Evolutionary conservation across 768 basidiomycete species (phyloP).

Genomic region (Harrya chromipes): DNA sequence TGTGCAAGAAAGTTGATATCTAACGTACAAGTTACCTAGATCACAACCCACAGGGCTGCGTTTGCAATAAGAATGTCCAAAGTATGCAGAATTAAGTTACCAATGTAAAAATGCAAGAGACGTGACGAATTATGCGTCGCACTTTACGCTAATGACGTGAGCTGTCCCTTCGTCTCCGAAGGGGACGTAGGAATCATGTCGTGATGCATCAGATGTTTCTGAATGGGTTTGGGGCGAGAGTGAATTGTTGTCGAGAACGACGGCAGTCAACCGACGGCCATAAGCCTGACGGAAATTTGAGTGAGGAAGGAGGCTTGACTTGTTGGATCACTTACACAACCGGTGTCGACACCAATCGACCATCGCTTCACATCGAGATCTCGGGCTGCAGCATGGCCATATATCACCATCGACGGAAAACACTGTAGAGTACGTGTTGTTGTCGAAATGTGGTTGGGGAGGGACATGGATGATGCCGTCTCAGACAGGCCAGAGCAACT

Average conservation of each 20-base stretch:
- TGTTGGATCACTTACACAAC: slow-evolving; percentile 57
- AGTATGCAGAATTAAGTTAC: not conserved
- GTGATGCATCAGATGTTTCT: slow-evolving; percentile 17
- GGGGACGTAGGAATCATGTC: slow-evolving; percentile 32
- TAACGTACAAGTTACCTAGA: slow-evolving; percentile 2
- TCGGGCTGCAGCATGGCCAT: slow-evolving; percentile 80
- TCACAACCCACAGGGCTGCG: not conserved
- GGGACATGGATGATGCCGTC: not conserved
- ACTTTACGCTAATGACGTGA: slow-evolving; percentile 52
- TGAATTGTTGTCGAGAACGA: slow-evolving; percentile 49
- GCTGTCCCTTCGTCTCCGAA: slow-evolving; percentile 58
- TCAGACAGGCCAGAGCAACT: slow-evolving; percentile 50
- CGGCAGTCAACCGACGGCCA: slow-evolving; percentile 57
- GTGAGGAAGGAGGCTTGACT: not conserved
- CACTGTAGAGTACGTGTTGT: slow-evolving; percentile 46
- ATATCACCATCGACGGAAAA: slow-evolving; percentile 74
- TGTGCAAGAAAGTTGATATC: not conserved
- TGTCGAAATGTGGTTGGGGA: not conserved
- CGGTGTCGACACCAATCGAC: slow-evolving; percentile 83
- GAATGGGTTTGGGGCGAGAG: slow-evolving; percentile 10
- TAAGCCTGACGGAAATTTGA: slow-evolving; percentile 42
- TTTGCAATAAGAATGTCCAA: not conserved
- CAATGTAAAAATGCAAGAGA: not conserved
- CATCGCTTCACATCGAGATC: slow-evolving; percentile 82
- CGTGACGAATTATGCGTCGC: slow-evolving; percentile 21